These are phyloP conservation scores for Corchorus capsularis DNA, from an alignment of 345 rosid species.

Conservation along the genomic window DNA sequence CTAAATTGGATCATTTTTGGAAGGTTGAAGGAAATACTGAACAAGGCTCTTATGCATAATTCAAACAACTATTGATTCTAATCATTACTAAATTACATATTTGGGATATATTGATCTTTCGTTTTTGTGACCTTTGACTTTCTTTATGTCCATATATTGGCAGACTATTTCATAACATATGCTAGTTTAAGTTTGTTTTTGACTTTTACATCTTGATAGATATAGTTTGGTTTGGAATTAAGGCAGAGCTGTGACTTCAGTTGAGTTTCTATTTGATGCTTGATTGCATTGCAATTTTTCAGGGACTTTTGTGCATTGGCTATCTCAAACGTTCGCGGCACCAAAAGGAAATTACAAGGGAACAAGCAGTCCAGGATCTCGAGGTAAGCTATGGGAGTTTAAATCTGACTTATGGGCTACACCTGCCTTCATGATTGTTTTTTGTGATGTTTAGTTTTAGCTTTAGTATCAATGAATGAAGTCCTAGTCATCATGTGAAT, in stretches of 20 bases:
- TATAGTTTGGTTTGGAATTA: slow-evolving; percentile 1
- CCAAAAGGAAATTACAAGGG: slow-evolving; percentile 68
- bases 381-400: slow-evolving; percentile 53
- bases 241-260: not conserved
- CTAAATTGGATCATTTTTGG: not conserved
- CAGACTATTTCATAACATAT: not conserved
- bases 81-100: not conserved
- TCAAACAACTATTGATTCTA: not conserved
- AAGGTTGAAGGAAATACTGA: not conserved
- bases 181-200: not conserved
- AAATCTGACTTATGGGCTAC: not conserved
- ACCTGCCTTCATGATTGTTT: slow-evolving; percentile 4
- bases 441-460: not conserved
- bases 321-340: slow-evolving; percentile 77
- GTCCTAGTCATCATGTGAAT: not conserved
- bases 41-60: not conserved
- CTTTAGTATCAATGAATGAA: not conserved
- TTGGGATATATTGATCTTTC: not conserved
- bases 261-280: not conserved
- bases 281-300: slow-evolving; percentile 15
- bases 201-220: not conserved
- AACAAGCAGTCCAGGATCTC: slow-evolving; percentile 77
- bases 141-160: not conserved
- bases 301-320: slow-evolving; percentile 94
- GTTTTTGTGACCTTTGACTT: not conserved